A percentile compares a stretch with the other conserved stretches of the same genome.
phyloP scores from a whole-genome alignment of 306 rosid species.

The peach (Prunus persica) region DNA sequence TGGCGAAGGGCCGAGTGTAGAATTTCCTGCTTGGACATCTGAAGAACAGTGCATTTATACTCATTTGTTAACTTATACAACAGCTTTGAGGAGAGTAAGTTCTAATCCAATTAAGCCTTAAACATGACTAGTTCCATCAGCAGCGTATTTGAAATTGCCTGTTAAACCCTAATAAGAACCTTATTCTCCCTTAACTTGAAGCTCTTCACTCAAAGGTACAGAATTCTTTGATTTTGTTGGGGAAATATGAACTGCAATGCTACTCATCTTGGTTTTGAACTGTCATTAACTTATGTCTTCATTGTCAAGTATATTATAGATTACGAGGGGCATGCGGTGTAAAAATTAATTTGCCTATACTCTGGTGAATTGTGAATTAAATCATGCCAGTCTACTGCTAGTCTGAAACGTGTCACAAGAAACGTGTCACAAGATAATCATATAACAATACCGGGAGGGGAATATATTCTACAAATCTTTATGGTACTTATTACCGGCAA shows the following conservation, averaged over 20 bases:
- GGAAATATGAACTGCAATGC: neutral
- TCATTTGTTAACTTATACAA: neutral
- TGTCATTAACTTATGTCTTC: neutral
- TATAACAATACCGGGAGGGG: neutral
- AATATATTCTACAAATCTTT: constrained; percentile 1
- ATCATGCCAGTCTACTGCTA: neutral
- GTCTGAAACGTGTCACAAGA: neutral
- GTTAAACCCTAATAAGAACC: neutral
- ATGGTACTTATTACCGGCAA: neutral
- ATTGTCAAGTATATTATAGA: neutral
- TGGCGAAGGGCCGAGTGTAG: neutral
- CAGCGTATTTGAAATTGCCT: neutral
- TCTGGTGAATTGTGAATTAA: neutral
- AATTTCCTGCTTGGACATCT: neutral
- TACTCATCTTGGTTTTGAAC: neutral
- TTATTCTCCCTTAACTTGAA: neutral
- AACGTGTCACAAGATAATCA: neutral
- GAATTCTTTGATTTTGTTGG: neutral
- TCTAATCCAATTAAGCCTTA: neutral
- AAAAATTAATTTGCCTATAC: neutral
- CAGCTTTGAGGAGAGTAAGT: neutral
- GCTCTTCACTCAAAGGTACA: constrained; percentile 10
- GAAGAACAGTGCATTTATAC: neutral
- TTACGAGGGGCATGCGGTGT: neutral
- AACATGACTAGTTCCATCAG: neutral